Evolutionary conservation across 176 grass and related monocot species (phyloP), one percentile per base, ranked within the genome.

Genomic region (Paspalum notatum): DNA sequence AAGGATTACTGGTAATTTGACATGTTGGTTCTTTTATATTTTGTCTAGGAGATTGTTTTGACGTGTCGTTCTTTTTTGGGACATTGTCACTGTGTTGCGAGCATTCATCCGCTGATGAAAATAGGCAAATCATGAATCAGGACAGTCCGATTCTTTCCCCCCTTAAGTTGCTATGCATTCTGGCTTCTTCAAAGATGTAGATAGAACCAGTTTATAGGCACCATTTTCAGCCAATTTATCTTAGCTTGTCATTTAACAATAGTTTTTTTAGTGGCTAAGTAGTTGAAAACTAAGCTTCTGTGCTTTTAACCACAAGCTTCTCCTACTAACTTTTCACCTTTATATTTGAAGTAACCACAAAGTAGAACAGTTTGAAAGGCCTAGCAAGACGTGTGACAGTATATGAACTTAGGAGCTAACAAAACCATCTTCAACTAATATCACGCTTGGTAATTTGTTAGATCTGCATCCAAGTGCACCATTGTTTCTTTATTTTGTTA

Each of bases 1-100:
- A 98, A 93, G 95, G 92, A 83, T 86, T 98, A 77, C 85, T 98
- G 92, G 95, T 98, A 89, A 66, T 37, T 76, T 63, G 52, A 74
- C 38, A 38, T 80, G 4, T 60, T 79, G 61, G 44, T 80, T 7
- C 12, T 39, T 11, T 52, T 59, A 17, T 55, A 20, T 69, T 59
- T 21, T 75, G 21, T 50, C 20, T 16, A 47, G n/a, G 37, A 17
- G 20, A 66, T 63, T 64, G 9, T 83, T 42, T 84, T 55, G 24
- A 40, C 68, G 7, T 20, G 14, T 7, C 14, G 24, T 75, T 80
- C 49, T 69, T 64, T 71, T 68, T 72, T 67, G 47, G 41, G 13
- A 56, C 67, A 57, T 69, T 47, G 4, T 20, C 4, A 10, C 68
- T 85, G 46, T 68, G 22, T 62, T 68, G 52, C n/a, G 39, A 52